A percentile compares a stretch with the other conserved stretches of the same genome.
Evolutionary conservation across 768 basidiomycete genomes (phyloP).

Genomic region (Termitomyces sp.): DNA sequence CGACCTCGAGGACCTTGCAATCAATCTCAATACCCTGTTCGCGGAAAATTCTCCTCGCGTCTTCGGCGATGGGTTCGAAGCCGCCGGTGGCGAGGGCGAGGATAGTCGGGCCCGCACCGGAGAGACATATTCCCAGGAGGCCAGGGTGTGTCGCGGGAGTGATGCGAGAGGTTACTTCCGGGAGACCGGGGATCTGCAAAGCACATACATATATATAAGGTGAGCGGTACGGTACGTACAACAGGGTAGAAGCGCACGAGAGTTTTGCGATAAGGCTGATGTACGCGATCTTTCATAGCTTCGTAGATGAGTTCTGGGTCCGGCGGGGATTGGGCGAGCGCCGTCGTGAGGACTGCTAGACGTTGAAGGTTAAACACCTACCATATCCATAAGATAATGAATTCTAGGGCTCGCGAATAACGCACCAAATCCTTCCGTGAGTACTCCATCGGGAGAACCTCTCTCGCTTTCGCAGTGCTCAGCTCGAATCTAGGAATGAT

Average conservation of each 20-base stretch:
- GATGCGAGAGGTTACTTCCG: slow-evolving; percentile 84
- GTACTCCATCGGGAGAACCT: slow-evolving; percentile 82
- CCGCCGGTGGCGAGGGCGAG: slow-evolving; percentile 87
- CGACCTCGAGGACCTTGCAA: slow-evolving; percentile 82
- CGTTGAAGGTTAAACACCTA: slow-evolving; percentile 98
- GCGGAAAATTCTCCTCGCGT: slow-evolving; percentile 72
- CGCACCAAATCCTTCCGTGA: slow-evolving; percentile 88
- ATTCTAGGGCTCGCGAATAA: slow-evolving; percentile 11
- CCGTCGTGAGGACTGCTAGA: slow-evolving; percentile 92
- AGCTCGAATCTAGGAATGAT: slow-evolving; percentile 96
- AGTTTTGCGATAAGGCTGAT: slow-evolving; percentile 91
- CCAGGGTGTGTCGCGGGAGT: slow-evolving; percentile 91
- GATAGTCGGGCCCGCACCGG: slow-evolving; percentile 97
- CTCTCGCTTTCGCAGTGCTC: slow-evolving; percentile 91
- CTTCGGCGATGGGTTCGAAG: slow-evolving; percentile 83
- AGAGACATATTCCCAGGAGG: slow-evolving; percentile 95
- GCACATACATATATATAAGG: neutral
- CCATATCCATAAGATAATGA: neutral
- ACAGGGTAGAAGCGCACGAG: slow-evolving; percentile 53
- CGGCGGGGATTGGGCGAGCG: slow-evolving; percentile 85
- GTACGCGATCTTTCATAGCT: slow-evolving; percentile 97
- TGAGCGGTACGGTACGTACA: too few species aligned
- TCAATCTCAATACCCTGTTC: slow-evolving; percentile 76
- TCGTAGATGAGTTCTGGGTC: slow-evolving; percentile 97
- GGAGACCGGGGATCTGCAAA: slow-evolving; percentile 87